A percentile compares a stretch with the other conserved stretches of the same genome.
Conservation (phyloP, 768 basidiomycete genomes). For the Boletus subparvulus region DNA sequence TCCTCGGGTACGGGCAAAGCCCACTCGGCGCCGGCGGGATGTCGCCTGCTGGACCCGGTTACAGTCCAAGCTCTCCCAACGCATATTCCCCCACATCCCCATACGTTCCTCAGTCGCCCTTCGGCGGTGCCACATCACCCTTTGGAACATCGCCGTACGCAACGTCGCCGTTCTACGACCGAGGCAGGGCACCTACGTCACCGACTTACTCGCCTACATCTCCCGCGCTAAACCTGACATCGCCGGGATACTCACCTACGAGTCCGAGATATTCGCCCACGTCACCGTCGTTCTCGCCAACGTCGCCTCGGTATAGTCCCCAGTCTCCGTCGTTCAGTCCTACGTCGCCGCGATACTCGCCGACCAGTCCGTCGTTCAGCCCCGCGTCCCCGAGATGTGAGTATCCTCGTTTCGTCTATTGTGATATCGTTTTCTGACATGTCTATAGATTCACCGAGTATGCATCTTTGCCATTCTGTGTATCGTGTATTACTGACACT, state of each 20-base stretch:
- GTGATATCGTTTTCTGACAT: not conserved
- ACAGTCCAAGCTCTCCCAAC: conserved; percentile 90
- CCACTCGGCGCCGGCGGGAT: conserved; percentile 81
- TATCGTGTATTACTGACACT: conserved; percentile 24
- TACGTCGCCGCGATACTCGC: conserved; percentile 86
- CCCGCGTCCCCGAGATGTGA: conserved; percentile 90
- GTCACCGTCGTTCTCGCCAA: conserved; percentile 82
- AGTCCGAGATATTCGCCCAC: conserved; percentile 87
- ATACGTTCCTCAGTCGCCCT: conserved; percentile 84
- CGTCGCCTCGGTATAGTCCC: conserved; percentile 82
- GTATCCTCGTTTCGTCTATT: conserved; percentile 27
- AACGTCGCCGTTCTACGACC: conserved; percentile 80
- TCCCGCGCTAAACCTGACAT: conserved; percentile 77
- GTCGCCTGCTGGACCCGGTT: conserved; percentile 86
- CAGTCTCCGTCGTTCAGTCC: conserved; percentile 90
- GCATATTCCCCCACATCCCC: conserved; percentile 89
- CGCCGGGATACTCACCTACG: conserved; percentile 65
- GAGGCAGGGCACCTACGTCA: conserved; percentile 64
- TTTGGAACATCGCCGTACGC: conserved; percentile 80
- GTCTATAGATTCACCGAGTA: conserved; percentile 74
- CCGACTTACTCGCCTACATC: conserved; percentile 90
- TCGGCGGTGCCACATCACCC: conserved; percentile 77
- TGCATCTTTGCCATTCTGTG: conserved; percentile 32
- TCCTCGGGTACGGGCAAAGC: conserved; percentile 80
- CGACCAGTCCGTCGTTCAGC: conserved; percentile 88